Evolutionary conservation across 2,329 filamentous ascomycete genomes (phyloP).

Genomic region (Penicillium hesseltinei): DNA sequence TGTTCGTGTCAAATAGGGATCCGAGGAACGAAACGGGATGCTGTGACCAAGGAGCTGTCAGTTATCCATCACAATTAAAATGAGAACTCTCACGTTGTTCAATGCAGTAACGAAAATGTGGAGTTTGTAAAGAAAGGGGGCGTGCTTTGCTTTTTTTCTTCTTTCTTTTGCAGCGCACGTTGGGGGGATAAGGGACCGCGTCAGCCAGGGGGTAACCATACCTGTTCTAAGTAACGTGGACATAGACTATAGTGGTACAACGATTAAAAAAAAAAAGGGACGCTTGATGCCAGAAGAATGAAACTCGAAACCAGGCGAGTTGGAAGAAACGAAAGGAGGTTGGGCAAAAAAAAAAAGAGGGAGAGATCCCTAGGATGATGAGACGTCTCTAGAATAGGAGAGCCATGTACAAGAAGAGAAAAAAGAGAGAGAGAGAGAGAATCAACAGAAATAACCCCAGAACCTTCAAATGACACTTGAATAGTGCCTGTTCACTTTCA

Average conservation of each 20-base stretch:
- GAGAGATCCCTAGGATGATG: slow-evolving; percentile 22
- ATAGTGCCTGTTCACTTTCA: slow-evolving; percentile 23
- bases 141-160: slow-evolving; percentile 12
- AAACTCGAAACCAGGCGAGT: slow-evolving; percentile 26
- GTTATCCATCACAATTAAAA: slow-evolving; percentile 15
- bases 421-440: slow-evolving; percentile 12
- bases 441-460: slow-evolving; percentile 19
- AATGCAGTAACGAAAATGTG: background rate
- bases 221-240: slow-evolving; percentile 33
- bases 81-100: slow-evolving; percentile 5
- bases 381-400: slow-evolving; percentile 28
- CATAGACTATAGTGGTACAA: slow-evolving; percentile 36
- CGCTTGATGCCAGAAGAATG: slow-evolving; percentile 26
- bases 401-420: slow-evolving; percentile 34
- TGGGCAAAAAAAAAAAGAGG: slow-evolving; percentile 24
- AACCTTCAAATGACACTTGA: slow-evolving; percentile 31
- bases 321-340: slow-evolving; percentile 20
- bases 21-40: slow-evolving; percentile 19
- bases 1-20: slow-evolving; percentile 20
- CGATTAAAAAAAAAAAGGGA: slow-evolving; percentile 28
- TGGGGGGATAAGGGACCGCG: slow-evolving; percentile 17
- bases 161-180: slow-evolving; percentile 4
- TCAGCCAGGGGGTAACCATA: slow-evolving; percentile 26
- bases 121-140: slow-evolving; percentile 5
- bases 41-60: slow-evolving; percentile 24